Evolutionary conservation across 1,139 yeast genomes (phyloP).

Genomic region (Starmera stellimalicola): DNA sequence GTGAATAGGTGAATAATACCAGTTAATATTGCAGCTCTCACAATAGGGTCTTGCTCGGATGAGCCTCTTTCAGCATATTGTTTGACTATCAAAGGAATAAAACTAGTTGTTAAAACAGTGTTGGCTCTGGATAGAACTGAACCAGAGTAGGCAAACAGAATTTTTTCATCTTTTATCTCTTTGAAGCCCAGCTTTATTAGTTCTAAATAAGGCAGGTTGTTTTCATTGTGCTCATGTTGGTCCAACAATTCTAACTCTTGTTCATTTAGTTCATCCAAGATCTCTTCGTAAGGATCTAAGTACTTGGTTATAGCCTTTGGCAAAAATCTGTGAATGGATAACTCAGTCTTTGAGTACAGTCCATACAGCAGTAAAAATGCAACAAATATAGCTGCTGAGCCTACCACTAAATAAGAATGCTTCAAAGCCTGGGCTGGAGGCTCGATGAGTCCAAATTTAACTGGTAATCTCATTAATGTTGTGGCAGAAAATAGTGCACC

Average conservation of each 20-base stretch:
- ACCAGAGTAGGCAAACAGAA: conserved; percentile 47
- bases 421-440: conserved; percentile 36
- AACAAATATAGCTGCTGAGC: conserved; percentile 30
- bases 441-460: conserved; percentile 31
- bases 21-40: conserved; percentile 48
- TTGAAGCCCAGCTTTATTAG: conserved; percentile 37
- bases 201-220: conserved; percentile 25
- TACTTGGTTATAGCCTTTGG: conserved; percentile 13
- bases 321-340: too few species aligned
- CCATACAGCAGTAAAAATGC: conserved; percentile 32
- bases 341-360: conserved; percentile 36
- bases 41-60: conserved; percentile 38
- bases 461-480: conserved; percentile 32
- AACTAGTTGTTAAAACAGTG: conserved; percentile 50
- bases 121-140: conserved; percentile 59
- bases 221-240: conserved; percentile 7
- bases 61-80: conserved; percentile 40
- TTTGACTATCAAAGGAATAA: conserved; percentile 56
- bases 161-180: conserved; percentile 27
- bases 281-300: conserved; percentile 17
- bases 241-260: conserved; percentile 12
- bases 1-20: conserved; percentile 58
- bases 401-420: conserved; percentile 41
- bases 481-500: conserved; percentile 59
- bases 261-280: conserved; percentile 14